phyloP scores from a whole-genome alignment of 176 grass and related monocot genomes.

The Musa itinerans region DNA sequence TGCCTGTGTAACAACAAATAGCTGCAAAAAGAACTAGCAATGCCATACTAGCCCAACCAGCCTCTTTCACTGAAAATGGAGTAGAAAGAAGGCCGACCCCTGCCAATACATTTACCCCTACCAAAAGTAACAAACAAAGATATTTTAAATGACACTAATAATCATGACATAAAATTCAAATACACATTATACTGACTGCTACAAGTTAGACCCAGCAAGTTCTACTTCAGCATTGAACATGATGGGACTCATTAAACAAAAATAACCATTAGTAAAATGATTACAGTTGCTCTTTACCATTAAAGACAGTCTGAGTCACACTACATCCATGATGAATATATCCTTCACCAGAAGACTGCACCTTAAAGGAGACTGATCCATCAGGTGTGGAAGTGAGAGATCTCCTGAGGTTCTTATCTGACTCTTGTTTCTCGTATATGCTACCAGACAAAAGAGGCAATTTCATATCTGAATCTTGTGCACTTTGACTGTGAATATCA shows the following conservation, averaged over 20 bases:
- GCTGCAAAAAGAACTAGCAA: conserved; percentile 46
- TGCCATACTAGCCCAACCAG: conserved; percentile 69
- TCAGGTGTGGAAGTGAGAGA: conserved; percentile 34
- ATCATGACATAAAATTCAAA: not conserved
- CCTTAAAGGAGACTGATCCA: conserved; percentile 41
- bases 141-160: not conserved
- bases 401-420: conserved; percentile 34
- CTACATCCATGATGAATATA: conserved; percentile 61
- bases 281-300: conserved; percentile 37
- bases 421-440: conserved; percentile 32
- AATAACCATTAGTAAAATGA: not conserved
- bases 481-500: conserved; percentile 33
- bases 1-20: conserved; percentile 78
- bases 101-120: conserved; percentile 83
- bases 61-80: conserved; percentile 69
- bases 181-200: not conserved
- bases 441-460: conserved; percentile 54
- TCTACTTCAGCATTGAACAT: not conserved
- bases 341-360: conserved; percentile 50
- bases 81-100: conserved; percentile 88
- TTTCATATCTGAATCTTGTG: conserved; percentile 48
- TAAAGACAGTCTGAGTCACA: conserved; percentile 90
- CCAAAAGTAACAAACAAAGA: not conserved
- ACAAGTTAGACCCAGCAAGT: not conserved
- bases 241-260: no score